A percentile compares a stretch with the other conserved stretches of the same genome.
These are phyloP conservation scores for Cryptococcus floricola DNA, from an alignment of 1,284 basidiomycete species.

Conservation along the genomic window DNA sequence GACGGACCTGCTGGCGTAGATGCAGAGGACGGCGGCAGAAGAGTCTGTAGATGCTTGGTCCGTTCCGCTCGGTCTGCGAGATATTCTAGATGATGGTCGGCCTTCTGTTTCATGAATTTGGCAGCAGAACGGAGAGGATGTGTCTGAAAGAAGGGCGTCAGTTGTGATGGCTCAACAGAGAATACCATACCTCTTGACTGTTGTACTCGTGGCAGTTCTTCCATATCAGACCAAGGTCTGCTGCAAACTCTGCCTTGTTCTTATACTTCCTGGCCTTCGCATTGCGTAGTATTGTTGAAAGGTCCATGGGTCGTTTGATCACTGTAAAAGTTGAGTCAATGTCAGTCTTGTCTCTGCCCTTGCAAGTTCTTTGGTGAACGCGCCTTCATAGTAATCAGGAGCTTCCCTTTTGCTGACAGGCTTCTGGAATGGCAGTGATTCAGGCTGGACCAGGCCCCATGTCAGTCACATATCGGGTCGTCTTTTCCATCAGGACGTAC, in stretches of 20 bases:
- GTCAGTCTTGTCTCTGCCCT: neutral
- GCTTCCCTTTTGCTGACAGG: conserved; percentile 81
- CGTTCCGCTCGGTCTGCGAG: conserved; percentile 84
- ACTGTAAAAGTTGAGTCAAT: conserved; percentile 54
- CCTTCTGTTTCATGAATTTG: conserved; percentile 66
- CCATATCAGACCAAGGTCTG: conserved; percentile 95
- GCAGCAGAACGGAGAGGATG: conserved; percentile 80
- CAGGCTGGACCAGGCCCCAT: conserved; percentile 56
- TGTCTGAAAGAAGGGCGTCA: conserved; percentile 46
- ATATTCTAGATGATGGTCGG: conserved; percentile 76
- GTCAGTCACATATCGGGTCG: neutral
- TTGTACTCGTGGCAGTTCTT: conserved; percentile 93
- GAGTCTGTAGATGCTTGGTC: conserved; percentile 53
- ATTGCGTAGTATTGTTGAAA: conserved; percentile 86
- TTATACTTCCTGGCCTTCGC: conserved; percentile 88
- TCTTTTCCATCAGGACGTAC: conserved; percentile 52
- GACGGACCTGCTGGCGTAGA: conserved; percentile 4
- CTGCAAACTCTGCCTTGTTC: conserved; percentile 86
- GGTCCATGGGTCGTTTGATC: conserved; percentile 88
- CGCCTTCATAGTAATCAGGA: conserved; percentile 84
- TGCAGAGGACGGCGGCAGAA: conserved; percentile 49
- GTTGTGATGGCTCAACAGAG: neutral
- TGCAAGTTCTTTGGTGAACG: conserved; percentile 13
- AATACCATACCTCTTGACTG: conserved; percentile 63
- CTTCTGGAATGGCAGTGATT: conserved; percentile 82